Evolutionary conservation across 306 rosid genomes (phyloP).

Genomic region (Canavalia ensiformis): DNA sequence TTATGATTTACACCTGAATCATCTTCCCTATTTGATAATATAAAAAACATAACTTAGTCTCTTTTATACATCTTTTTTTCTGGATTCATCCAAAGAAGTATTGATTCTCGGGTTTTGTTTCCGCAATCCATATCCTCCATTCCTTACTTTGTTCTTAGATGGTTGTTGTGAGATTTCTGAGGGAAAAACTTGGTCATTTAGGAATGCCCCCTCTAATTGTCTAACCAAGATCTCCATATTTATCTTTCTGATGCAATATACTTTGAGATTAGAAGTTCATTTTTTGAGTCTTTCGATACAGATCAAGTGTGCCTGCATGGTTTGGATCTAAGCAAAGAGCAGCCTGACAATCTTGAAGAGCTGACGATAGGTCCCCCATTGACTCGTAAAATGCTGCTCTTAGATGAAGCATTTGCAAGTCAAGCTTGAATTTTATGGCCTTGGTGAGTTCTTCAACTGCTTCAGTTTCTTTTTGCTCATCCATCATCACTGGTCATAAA

Average conservation of each 20-base stretch:
- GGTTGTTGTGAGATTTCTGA: constrained; percentile 16
- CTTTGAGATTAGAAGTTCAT: constrained; percentile 44
- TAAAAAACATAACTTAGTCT: constrained; percentile 20
- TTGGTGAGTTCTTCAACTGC: constrained; percentile 78
- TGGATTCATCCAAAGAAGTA: constrained; percentile 35
- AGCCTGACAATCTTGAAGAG: constrained; percentile 79
- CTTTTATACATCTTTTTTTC: constrained; percentile 4
- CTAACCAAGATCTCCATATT: constrained; percentile 31
- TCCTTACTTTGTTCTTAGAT: constrained; percentile 35
- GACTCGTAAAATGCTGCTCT: constrained; percentile 88
- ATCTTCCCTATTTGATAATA: constrained; percentile 40
- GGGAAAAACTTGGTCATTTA: constrained; percentile 16
- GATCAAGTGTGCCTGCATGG: constrained; percentile 73
- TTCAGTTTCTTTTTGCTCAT: constrained; percentile 83
- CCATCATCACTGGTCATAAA: constrained; percentile 79
- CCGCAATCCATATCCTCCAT: constrained; percentile 34
- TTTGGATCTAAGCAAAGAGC: constrained; percentile 84
- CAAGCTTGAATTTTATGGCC: constrained; percentile 84
- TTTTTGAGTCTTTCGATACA: constrained; percentile 61
- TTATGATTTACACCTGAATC: constrained; percentile 35
- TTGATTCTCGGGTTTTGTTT: constrained; percentile 31
- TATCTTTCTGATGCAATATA: background rate
- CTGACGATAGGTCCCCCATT: constrained; percentile 60
- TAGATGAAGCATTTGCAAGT: constrained; percentile 86
- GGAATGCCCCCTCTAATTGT: constrained; percentile 15